These are phyloP conservation scores for Stephania yunnanensis DNA, from an alignment of 164 flowering plant genomes.

Conservation along the genomic window DNA sequence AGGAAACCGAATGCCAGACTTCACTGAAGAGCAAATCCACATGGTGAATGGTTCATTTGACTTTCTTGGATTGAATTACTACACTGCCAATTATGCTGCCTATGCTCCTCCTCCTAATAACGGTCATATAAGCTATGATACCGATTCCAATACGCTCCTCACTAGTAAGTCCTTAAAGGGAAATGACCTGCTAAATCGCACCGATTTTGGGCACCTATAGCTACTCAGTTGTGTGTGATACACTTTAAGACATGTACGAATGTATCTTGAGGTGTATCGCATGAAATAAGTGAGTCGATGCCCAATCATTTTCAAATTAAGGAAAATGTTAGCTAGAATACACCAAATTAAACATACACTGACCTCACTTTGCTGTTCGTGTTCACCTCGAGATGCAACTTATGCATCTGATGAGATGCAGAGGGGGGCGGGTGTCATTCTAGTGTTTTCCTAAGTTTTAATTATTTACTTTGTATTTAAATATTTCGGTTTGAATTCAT, in stretches of 20 bases:
- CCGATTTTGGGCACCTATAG: background rate
- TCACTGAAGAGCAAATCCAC: conserved; percentile 28
- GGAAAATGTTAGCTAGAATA: no score
- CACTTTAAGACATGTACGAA: background rate
- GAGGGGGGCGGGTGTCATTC: background rate
- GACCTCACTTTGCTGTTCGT: no score
- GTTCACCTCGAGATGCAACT: no score
- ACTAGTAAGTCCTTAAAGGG: conserved; percentile 15
- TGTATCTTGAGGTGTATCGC: no score
- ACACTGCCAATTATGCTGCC: conserved; percentile 37
- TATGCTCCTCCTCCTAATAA: background rate
- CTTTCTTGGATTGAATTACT: conserved; percentile 52
- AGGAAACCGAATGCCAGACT: conserved; percentile 42
- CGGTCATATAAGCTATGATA: conserved; percentile 12
- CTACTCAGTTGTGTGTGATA: background rate
- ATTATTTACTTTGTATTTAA: background rate
- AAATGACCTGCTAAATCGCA: no score
- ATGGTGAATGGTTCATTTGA: conserved; percentile 41
- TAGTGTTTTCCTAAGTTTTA: background rate
- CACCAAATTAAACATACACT: no score
- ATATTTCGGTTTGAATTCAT: background rate
- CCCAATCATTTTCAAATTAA: no score
- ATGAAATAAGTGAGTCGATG: no score
- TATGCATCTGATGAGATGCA: no score
- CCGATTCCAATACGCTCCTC: conserved; percentile 17